A percentile compares a stretch with the other conserved stretches of the same genome.
Conservation (phyloP, 805 yeast genomes). For the Ogataea methanolica region DNA sequence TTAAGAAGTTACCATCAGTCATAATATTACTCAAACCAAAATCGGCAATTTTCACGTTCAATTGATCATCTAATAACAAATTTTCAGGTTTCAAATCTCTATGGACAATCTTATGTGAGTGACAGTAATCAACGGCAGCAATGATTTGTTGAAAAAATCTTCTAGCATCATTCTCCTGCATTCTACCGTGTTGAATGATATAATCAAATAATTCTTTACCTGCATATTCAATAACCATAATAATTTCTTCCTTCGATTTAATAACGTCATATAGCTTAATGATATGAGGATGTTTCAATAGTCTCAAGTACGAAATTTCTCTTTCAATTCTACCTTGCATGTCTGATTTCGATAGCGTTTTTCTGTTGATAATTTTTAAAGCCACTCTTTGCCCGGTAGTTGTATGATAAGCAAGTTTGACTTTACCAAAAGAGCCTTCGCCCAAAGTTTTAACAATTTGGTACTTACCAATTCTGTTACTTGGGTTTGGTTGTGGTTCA, state of each 20-base stretch:
- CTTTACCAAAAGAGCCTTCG: slow-evolving; percentile 96
- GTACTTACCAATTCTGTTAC: slow-evolving; percentile 74
- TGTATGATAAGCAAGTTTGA: slow-evolving; percentile 83
- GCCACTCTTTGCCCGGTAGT: slow-evolving; percentile 93
- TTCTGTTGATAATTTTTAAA: slow-evolving; percentile 84
- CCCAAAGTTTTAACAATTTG: slow-evolving; percentile 91
- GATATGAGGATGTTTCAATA: slow-evolving; percentile 92
- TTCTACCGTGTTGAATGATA: slow-evolving; percentile 88
- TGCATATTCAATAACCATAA: slow-evolving; percentile 96
- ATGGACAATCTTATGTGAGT: slow-evolving; percentile 92
- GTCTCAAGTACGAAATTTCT: slow-evolving; percentile 83
- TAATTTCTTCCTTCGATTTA: slow-evolving; percentile 90
- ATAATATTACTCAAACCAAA: slow-evolving; percentile 91
- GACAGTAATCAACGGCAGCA: slow-evolving; percentile 95
- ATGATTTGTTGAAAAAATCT: slow-evolving; percentile 94
- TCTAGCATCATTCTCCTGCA: slow-evolving; percentile 89
- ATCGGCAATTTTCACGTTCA: slow-evolving; percentile 94
- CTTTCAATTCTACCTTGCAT: slow-evolving; percentile 97
- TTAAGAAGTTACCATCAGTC: slow-evolving; percentile 96
- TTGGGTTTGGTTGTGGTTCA: slow-evolving; percentile 7
- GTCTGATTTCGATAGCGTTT: slow-evolving; percentile 88
- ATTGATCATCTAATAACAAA: slow-evolving; percentile 77
- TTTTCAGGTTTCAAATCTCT: slow-evolving; percentile 97
- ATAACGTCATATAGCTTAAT: slow-evolving; percentile 94
- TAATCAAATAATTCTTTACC: slow-evolving; percentile 96